phyloP scores from a whole-genome alignment of 169 alveolate species.

The Plasmodium knowlesi region DNA sequence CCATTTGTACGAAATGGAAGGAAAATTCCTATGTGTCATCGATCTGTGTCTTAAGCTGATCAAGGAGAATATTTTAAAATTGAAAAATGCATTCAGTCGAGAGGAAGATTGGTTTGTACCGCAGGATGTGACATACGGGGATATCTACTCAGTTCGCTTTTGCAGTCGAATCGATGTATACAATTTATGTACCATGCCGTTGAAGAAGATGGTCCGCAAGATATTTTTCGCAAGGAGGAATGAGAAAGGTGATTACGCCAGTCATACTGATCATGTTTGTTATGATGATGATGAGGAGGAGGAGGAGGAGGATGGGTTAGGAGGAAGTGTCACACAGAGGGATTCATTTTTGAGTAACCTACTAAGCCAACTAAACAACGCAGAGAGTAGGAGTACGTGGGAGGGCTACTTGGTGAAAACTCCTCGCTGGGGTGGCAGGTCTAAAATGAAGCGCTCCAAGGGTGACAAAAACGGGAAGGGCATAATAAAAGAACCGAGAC shows the following conservation, averaged over 20 bases:
- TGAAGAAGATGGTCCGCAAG: conserved; percentile 6
- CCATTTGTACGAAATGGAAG: conserved; percentile 19
- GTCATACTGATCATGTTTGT: not conserved
- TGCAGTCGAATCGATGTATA: conserved; percentile 6
- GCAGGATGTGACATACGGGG: conserved; percentile 19
- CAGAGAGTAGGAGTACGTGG: not conserved
- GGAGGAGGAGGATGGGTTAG: not conserved
- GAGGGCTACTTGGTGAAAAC: conserved; percentile 12
- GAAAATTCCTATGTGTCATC: conserved; percentile 9
- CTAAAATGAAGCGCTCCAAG: not conserved
- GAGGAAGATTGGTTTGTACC: conserved; percentile 1
- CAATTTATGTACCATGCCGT: conserved; percentile 17
- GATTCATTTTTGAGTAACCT: not conserved
- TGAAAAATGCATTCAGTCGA: not conserved
- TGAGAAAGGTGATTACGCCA: not conserved
- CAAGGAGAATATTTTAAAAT: conserved; percentile 14
- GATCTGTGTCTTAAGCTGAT: conserved; percentile 21
- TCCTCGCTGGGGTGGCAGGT: not conserved
- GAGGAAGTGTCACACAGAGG: not conserved
- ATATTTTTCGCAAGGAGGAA: not conserved
- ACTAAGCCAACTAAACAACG: not conserved
- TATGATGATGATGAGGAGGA: too few relatives aligned
- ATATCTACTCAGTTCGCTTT: conserved; percentile 15
- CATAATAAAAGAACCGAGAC: too few relatives aligned
- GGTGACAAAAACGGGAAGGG: not conserved